Conservation (phyloP, 2,329 filamentous ascomycete genomes). For the Zymoseptoria pseudotritici region DNA sequence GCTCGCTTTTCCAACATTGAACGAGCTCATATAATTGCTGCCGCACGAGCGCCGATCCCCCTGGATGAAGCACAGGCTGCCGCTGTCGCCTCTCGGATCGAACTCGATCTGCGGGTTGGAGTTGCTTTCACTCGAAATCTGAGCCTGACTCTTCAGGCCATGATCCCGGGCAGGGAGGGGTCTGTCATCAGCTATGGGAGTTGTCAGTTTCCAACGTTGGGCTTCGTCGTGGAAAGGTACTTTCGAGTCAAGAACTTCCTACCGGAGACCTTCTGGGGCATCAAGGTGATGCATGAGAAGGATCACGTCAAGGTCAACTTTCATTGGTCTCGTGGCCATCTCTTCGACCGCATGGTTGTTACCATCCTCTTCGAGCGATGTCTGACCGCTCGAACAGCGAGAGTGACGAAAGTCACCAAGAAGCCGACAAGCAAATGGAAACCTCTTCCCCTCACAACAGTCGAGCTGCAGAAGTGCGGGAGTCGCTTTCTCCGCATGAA, state of each 20-base stretch:
- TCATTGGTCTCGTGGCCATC: slow-evolving; percentile 68
- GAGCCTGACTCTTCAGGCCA: slow-evolving; percentile 64
- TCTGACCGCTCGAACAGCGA: slow-evolving; percentile 65
- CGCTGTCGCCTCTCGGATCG: slow-evolving; percentile 81
- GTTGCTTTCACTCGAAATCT: slow-evolving; percentile 87
- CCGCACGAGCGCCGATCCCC: slow-evolving; percentile 66
- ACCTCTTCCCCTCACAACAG: slow-evolving; percentile 85
- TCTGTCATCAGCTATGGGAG: slow-evolving; percentile 51
- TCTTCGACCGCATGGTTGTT: slow-evolving; percentile 81
- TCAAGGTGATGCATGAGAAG: slow-evolving; percentile 72
- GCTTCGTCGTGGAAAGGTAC: slow-evolving; percentile 95
- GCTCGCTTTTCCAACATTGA: slow-evolving; percentile 96
- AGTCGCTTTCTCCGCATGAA: slow-evolving; percentile 84
- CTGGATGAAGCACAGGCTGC: slow-evolving; percentile 81
- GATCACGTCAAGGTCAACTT: slow-evolving; percentile 77
- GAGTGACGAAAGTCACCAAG: slow-evolving; percentile 76
- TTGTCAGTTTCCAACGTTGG: slow-evolving; percentile 93
- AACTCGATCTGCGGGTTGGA: slow-evolving; percentile 86
- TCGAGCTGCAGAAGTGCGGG: slow-evolving; percentile 93
- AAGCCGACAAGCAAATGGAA: slow-evolving; percentile 94
- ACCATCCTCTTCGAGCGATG: slow-evolving; percentile 81
- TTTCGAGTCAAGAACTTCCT: slow-evolving; percentile 90
- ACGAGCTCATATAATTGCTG: slow-evolving; percentile 79
- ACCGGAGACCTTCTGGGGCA: slow-evolving; percentile 85
- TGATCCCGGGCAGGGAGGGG: slow-evolving; percentile 48